A percentile compares a stretch with the other conserved stretches of the same genome.
Evolutionary conservation across 495 filamentous ascomycete species (phyloP).

Genomic region (Ramalina intermedia): DNA sequence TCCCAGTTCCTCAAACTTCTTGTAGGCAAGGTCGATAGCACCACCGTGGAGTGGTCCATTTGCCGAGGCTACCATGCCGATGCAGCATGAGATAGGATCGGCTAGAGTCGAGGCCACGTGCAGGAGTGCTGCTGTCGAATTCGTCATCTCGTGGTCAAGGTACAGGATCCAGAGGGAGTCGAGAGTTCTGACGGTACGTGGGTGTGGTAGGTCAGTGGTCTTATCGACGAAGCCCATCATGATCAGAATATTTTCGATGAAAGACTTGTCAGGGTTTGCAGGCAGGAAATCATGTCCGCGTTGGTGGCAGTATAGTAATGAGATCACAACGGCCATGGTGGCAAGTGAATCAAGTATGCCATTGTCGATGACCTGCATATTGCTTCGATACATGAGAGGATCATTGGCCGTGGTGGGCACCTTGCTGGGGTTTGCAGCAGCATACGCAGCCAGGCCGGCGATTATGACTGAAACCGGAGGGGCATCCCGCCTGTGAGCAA

Average conservation of each 20-base stretch:
- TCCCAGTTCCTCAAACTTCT: conserved; percentile 28
- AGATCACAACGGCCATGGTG: conserved; percentile 23
- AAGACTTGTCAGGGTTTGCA: conserved; percentile 23
- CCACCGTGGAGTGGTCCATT: conserved; percentile 39
- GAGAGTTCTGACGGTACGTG: not conserved
- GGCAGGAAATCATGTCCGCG: conserved; percentile 23
- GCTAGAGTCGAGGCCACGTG: conserved; percentile 34
- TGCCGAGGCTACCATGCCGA: conserved; percentile 23
- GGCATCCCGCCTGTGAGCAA: not conserved
- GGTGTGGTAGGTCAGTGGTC: not conserved
- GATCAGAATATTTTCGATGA: conserved; percentile 29
- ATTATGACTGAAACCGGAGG: conserved; percentile 24
- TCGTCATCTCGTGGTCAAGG: conserved; percentile 40
- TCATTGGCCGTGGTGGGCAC: conserved; percentile 25
- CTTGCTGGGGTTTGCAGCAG: conserved; percentile 23
- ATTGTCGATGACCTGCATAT: conserved; percentile 25
- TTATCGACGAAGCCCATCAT: conserved; percentile 27
- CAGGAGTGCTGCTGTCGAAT: conserved; percentile 36
- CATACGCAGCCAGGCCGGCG: conserved; percentile 27
- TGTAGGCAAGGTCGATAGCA: conserved; percentile 36
- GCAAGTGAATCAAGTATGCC: conserved; percentile 27
- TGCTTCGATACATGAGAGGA: conserved; percentile 21
- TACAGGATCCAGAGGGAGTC: conserved; percentile 28
- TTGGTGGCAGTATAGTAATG: conserved; percentile 26
- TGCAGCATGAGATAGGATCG: conserved; percentile 29